phyloP scores from a whole-genome alignment of 208 protist species.

The Trypanosoma conorhini region DNA sequence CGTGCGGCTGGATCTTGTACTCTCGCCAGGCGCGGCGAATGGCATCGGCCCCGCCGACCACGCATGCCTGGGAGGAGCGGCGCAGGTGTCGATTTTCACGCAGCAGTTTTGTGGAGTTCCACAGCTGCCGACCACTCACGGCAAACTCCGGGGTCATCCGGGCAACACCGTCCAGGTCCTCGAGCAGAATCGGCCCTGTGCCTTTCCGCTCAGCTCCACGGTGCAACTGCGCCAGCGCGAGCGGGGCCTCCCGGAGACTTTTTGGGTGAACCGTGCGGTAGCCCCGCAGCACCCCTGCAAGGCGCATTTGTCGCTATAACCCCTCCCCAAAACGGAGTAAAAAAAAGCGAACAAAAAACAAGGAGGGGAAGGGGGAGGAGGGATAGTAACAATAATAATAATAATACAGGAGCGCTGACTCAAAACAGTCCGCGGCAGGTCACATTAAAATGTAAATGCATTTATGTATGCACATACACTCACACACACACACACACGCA shows the following conservation, averaged over 20 bases:
- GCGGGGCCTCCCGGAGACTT: slow-evolving; percentile 7
- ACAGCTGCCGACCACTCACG: slow-evolving; percentile 58
- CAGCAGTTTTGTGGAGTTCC: slow-evolving; percentile 55
- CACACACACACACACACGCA: neutral
- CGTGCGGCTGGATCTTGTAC: slow-evolving; percentile 66
- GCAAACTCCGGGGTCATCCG: slow-evolving; percentile 21
- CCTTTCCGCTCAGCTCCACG: neutral
- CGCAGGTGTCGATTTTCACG: slow-evolving; percentile 53
- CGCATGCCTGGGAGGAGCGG: slow-evolving; percentile 52
- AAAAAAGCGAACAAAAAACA: slow-evolving; percentile 3
- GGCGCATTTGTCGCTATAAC: slow-evolving; percentile 6
- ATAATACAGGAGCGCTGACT: too few relatives aligned
- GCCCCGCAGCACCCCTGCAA: slow-evolving; percentile 7
- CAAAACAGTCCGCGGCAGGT: too few relatives aligned
- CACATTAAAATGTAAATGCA: too few relatives aligned
- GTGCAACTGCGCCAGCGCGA: neutral
- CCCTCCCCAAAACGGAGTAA: neutral
- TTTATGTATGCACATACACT: neutral
- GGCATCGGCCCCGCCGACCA: slow-evolving; percentile 70
- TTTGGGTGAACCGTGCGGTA: slow-evolving; percentile 19
- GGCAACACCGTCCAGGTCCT: slow-evolving; percentile 43
- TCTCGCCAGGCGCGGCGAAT: slow-evolving; percentile 74
- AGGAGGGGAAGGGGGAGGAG: neutral
- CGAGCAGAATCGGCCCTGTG: slow-evolving; percentile 38
- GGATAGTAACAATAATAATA: slow-evolving; percentile 11